A percentile compares a stretch with the other conserved stretches of the same genome.
These are phyloP conservation scores for Bisporella sp. DNA, from an alignment of 2,329 filamentous ascomycete genomes.

Conservation along the genomic window DNA sequence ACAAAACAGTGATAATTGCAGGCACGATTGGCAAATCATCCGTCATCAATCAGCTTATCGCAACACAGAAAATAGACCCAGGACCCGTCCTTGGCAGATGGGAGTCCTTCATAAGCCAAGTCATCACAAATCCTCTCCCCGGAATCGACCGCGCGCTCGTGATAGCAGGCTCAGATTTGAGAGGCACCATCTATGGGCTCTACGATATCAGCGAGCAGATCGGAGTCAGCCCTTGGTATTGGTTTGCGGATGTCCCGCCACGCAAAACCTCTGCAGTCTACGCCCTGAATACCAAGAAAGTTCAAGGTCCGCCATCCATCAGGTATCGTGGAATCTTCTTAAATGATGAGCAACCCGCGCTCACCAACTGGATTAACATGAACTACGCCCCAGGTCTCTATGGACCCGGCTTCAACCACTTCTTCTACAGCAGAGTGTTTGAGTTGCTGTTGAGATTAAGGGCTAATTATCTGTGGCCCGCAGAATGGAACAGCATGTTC, in stretches of 20 bases:
- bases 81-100: conserved; percentile 53
- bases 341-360: conserved; percentile 52
- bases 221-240: conserved; percentile 60
- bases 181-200: conserved; percentile 62
- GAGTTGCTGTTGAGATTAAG: conserved; percentile 63
- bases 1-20: conserved; percentile 55
- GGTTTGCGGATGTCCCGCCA: conserved; percentile 47
- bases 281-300: conserved; percentile 37
- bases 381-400: conserved; percentile 35
- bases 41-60: conserved; percentile 51
- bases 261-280: conserved; percentile 38
- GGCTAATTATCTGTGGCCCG: conserved; percentile 72
- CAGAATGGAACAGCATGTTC: conserved; percentile 65
- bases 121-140: conserved; percentile 50
- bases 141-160: conserved; percentile 54
- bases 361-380: conserved; percentile 56
- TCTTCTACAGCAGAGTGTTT: conserved; percentile 63
- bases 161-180: conserved; percentile 59
- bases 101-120: conserved; percentile 58
- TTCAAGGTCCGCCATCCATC: conserved; percentile 43
- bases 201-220: conserved; percentile 70
- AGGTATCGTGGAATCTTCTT: conserved; percentile 54
- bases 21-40: conserved; percentile 61
- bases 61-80: conserved; percentile 49
- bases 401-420: conserved; percentile 43